Evolutionary conservation across 1,284 basidiomycete species (phyloP).

Genomic region (Volvariella surrecta): DNA sequence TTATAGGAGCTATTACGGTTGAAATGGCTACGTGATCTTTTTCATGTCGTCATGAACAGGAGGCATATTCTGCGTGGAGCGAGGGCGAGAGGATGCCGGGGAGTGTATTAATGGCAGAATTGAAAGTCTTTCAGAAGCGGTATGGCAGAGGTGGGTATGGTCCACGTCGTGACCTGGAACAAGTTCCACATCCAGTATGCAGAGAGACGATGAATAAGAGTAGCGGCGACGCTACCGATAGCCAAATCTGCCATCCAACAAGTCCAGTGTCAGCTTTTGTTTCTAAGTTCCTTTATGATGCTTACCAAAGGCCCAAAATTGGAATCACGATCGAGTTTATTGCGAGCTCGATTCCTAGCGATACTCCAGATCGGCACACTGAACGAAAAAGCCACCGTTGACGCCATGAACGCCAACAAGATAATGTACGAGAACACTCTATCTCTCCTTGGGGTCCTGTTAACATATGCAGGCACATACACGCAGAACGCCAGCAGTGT

Average conservation of each 20-base stretch:
- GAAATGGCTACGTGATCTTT: too few species aligned
- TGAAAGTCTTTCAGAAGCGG: too few species aligned
- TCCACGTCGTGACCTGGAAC: neutral
- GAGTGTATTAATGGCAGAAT: too few species aligned
- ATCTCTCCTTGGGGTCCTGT: constrained; percentile 16
- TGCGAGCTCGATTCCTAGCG: constrained; percentile 20
- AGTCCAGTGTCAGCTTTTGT: neutral
- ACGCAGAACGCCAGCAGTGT: constrained; percentile 20
- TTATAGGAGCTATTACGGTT: too few species aligned
- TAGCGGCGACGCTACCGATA: constrained; percentile 22
- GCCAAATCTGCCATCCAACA: constrained; percentile 10
- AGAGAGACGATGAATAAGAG: constrained; percentile 5
- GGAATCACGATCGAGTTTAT: constrained; percentile 19
- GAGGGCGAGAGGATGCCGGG: too few species aligned
- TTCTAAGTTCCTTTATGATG: constrained; percentile 2
- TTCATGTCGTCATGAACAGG: too few species aligned
- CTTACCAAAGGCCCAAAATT: constrained; percentile 25
- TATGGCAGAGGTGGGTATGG: neutral
- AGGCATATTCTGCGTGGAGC: too few species aligned
- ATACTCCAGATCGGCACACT: constrained; percentile 23
- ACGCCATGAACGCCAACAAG: constrained; percentile 17
- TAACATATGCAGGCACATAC: constrained; percentile 16
- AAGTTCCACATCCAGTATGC: neutral
- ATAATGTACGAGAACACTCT: constrained; percentile 18
- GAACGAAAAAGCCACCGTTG: constrained; percentile 22